These are phyloP conservation scores for Blastomyces percursus DNA, from an alignment of 2,329 filamentous ascomycete species.

Conservation along the genomic window DNA sequence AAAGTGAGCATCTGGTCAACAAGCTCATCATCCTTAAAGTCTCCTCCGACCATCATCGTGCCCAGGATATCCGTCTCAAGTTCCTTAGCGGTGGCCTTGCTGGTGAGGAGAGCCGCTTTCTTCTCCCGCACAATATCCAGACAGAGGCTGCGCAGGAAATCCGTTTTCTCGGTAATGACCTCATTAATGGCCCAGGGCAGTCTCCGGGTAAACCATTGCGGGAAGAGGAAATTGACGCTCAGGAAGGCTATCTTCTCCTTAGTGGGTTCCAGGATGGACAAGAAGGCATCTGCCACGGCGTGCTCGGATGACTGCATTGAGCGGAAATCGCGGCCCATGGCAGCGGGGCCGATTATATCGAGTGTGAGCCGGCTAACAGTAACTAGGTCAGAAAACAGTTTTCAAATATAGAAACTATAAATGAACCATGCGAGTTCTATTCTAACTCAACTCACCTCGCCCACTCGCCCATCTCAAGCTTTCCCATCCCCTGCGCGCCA, in stretches of 20 bases:
- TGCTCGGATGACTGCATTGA: slow-evolving; percentile 41
- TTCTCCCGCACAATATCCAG: slow-evolving; percentile 28
- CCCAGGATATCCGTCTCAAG: slow-evolving; percentile 30
- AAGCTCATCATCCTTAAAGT: slow-evolving; percentile 31
- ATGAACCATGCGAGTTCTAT: not conserved
- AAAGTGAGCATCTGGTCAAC: slow-evolving; percentile 35
- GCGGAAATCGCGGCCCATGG: slow-evolving; percentile 47
- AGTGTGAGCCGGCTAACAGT: slow-evolving; percentile 41
- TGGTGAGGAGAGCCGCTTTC: slow-evolving; percentile 17
- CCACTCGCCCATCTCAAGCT: slow-evolving; percentile 28
- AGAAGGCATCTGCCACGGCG: slow-evolving; percentile 43
- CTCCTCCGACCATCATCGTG: slow-evolving; percentile 29
- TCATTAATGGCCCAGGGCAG: slow-evolving; percentile 34
- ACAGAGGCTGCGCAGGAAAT: slow-evolving; percentile 24
- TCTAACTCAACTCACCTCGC: slow-evolving; percentile 18
- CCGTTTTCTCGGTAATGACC: slow-evolving; percentile 22
- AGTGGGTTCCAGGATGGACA: slow-evolving; percentile 39
- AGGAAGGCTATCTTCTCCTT: slow-evolving; percentile 35
- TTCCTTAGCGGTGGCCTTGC: slow-evolving; percentile 29
- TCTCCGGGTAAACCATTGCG: slow-evolving; percentile 39
- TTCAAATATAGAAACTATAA: not conserved
- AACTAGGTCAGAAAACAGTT: not conserved
- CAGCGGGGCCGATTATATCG: slow-evolving; percentile 48
- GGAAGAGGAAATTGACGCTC: slow-evolving; percentile 37
- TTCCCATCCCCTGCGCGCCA: slow-evolving; percentile 17